Evolutionary conservation across 305 asterid species (phyloP).

Genomic region (Petunia hybrid): DNA sequence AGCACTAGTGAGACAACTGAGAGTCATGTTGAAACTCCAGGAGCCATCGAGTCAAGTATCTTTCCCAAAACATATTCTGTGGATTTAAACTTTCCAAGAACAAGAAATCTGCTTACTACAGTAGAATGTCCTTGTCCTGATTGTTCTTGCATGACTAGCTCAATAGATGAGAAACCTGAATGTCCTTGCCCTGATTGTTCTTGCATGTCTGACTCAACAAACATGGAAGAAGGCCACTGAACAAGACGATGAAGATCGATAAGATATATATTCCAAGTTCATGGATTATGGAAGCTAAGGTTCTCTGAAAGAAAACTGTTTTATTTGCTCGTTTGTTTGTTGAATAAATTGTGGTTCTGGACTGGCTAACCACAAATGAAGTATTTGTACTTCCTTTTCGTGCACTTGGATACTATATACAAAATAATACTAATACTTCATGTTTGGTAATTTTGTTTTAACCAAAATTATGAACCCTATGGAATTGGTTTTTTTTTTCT

Average conservation of each 20-base stretch:
- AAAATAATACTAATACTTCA: not conserved
- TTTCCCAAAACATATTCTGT: not conserved
- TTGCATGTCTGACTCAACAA: not conserved
- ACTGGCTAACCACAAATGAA: not conserved
- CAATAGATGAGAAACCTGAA: not conserved
- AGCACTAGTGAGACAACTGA: not conserved
- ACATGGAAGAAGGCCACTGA: not conserved
- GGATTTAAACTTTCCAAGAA: constrained; percentile 8
- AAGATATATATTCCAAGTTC: not conserved
- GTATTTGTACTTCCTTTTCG: not conserved
- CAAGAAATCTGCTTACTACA: constrained; percentile 11
- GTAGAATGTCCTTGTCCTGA: constrained; percentile 26
- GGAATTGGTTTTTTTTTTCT: too few species aligned
- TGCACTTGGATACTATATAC: not conserved
- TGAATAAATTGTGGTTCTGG: constrained; percentile 1
- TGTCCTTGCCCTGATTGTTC: constrained; percentile 26
- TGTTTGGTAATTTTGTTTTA: not conserved
- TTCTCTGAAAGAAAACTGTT: not conserved
- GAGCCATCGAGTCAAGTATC: not conserved
- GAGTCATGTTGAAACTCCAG: constrained; percentile 14
- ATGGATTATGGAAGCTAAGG: not conserved
- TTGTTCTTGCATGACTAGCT: constrained; percentile 18
- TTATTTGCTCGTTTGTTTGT: not conserved
- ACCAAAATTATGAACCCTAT: too few species aligned
- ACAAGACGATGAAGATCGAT: not conserved